Conservation (phyloP, 441 rosid species). For the Populus tomentosa region DNA sequence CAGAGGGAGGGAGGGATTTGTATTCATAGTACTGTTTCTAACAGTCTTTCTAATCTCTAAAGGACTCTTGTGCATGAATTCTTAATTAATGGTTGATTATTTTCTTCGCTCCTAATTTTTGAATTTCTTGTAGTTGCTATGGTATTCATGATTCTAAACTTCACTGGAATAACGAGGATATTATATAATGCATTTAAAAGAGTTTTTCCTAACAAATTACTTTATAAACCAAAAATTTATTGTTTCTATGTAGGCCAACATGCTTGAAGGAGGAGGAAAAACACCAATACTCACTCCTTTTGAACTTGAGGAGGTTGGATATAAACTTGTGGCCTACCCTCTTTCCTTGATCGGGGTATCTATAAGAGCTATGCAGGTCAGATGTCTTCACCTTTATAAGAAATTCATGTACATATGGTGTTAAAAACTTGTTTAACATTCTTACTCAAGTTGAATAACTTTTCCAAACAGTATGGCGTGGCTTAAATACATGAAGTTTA, state of each 20-base stretch:
- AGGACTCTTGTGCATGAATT: background rate
- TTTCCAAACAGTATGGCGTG: background rate
- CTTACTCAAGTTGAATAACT: background rate
- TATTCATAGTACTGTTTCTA: background rate
- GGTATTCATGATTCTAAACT: background rate
- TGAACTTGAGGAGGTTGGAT: slow-evolving; percentile 83
- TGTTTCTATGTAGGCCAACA: slow-evolving; percentile 53
- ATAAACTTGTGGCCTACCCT: slow-evolving; percentile 78
- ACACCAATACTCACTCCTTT: slow-evolving; percentile 65
- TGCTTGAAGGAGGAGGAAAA: slow-evolving; percentile 96
- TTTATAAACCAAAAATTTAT: slow-evolving; percentile 9
- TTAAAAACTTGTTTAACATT: background rate
- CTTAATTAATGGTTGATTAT: background rate
- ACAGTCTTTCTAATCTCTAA: background rate
- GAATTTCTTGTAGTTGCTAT: background rate
- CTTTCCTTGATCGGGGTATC: slow-evolving; percentile 86
- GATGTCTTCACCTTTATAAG: background rate
- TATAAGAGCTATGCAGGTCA: slow-evolving; percentile 89
- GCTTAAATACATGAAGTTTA: background rate
- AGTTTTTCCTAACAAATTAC: background rate
- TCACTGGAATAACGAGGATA: background rate
- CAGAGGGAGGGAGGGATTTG: background rate
- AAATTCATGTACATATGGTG: background rate
- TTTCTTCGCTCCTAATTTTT: background rate
- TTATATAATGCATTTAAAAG: background rate